These are phyloP conservation scores for Thraustochytrium sp. DNA, from an alignment of 352 stramenopile genomes.

Conservation along the genomic window DNA sequence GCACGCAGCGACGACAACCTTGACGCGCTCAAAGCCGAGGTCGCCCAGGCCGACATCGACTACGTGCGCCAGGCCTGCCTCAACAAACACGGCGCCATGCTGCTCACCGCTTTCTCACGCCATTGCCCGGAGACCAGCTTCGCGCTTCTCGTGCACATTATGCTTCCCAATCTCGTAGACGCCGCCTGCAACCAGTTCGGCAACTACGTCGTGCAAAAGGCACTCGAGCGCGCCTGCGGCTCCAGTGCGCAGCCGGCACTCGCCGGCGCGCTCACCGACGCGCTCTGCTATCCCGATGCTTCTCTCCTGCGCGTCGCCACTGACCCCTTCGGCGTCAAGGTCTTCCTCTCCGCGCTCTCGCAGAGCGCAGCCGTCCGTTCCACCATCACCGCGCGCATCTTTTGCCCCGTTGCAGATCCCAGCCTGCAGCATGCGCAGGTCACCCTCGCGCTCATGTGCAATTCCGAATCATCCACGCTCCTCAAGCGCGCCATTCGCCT, in stretches of 20 bases:
- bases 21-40: neutral
- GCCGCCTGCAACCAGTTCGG: conserved; percentile 20
- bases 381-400: neutral
- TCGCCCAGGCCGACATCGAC: neutral
- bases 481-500: conserved; percentile 2
- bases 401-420: neutral
- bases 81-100: conserved; percentile 39
- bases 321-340: conserved; percentile 24
- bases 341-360: conserved; percentile 1
- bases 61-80: neutral
- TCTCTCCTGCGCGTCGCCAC: conserved; percentile 10
- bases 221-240: neutral
- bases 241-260: neutral
- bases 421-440: neutral
- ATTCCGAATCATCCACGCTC: neutral
- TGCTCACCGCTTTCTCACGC: conserved; percentile 1
- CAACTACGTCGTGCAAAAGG: conserved; percentile 35
- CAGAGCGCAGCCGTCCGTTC: neutral
- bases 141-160: neutral
- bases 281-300: conserved; percentile 9
- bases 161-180: neutral
- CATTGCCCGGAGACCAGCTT: neutral
- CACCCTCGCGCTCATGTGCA: neutral
- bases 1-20: neutral
- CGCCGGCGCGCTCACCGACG: neutral